Base-by-base conservation (phyloP, 768 basidiomycete species). In the Leucosporidium scottii region DNA sequence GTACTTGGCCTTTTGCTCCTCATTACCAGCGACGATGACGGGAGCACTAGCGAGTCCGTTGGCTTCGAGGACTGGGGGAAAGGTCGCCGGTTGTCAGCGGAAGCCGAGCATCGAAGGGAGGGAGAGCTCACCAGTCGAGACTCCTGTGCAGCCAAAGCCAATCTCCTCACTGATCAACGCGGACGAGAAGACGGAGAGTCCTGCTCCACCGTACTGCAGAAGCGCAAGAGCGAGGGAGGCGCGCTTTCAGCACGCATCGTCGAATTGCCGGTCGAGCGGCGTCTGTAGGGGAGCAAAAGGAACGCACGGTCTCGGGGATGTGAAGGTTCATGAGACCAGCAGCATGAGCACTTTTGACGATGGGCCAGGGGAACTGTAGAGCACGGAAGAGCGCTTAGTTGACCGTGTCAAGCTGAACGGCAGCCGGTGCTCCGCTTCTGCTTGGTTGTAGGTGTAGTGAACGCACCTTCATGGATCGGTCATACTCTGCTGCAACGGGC, bases 271-370 rank as follows among this genome's bases (percentile, higher is more conserved):
- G 39, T 44, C 39, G 39, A 44, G 39, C n/a, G n/a, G n/a, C n/a
- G n/a, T n/a, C 39, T 44, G 36, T 25, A n/a, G 39, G 10, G 9
- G 17, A 23, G 34, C 20, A 9, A 9, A 6, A 9, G 10, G 0
- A 8, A 71, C 77, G 54, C 55, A 79, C 78, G 51, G 73, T 76
- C 62, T 77, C 78, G 4, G 79, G 79, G 1, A 80, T 74, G 70
- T 80, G 79, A 1, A 78, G 76, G 67, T 80, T 80, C 51, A 80
- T 50, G 8, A 80, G 66, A 27, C 79, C 79, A 15, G 77, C 67
- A 17, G 70, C 68, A 62, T 80, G 79, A 18, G 79, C 79, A 55
- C 77, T 76, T 64, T 79, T 78, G 72, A 80, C 73, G 30, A 80
- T 66, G 9, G 76, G 76, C 76, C 77, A 79, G 6, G 79, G 79